Percentiles rank a stretch among this genome's conserved stretches.
Evolutionary conservation across 2,329 filamentous ascomycete species (phyloP).

Genomic region (Rhexocercosporidium sp.): DNA sequence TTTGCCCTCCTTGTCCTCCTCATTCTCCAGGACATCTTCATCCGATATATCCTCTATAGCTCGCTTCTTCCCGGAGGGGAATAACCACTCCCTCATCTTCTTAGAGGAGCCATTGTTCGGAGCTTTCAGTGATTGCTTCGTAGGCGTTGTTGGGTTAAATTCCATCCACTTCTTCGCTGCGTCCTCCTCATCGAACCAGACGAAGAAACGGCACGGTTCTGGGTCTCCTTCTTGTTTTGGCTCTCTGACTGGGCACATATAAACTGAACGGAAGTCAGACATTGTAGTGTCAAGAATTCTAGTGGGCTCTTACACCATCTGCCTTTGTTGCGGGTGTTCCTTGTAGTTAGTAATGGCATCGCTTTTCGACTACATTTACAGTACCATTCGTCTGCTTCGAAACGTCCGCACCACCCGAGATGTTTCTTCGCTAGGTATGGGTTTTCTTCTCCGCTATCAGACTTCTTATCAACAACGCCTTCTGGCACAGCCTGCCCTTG

Average conservation of each 20-base stretch:
- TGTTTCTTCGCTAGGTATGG: neutral
- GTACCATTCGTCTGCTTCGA: neutral
- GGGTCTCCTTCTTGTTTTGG: neutral
- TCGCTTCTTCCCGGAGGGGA: neutral
- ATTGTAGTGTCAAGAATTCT: neutral
- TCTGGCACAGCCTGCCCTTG: neutral
- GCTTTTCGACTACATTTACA: neutral
- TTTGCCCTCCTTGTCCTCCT: neutral
- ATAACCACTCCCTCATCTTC: slow-evolving; percentile 4
- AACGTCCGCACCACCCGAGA: neutral
- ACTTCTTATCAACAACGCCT: neutral
- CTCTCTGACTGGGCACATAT: too few species aligned
- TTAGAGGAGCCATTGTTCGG: neutral
- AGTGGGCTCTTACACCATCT: neutral
- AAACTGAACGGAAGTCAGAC: too few species aligned
- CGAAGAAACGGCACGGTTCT: slow-evolving; percentile 7
- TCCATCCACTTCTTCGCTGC: neutral
- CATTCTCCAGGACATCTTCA: neutral
- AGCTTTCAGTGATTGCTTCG: slow-evolving; percentile 4
- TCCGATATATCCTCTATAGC: neutral
- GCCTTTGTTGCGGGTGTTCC: neutral
- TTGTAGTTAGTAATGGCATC: neutral
- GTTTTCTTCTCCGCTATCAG: neutral
- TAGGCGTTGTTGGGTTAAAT: slow-evolving; percentile 1
- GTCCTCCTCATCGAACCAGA: neutral